phyloP scores from a whole-genome alignment of 129 eudicot genomes.

The Flaveria linearis region DNA sequence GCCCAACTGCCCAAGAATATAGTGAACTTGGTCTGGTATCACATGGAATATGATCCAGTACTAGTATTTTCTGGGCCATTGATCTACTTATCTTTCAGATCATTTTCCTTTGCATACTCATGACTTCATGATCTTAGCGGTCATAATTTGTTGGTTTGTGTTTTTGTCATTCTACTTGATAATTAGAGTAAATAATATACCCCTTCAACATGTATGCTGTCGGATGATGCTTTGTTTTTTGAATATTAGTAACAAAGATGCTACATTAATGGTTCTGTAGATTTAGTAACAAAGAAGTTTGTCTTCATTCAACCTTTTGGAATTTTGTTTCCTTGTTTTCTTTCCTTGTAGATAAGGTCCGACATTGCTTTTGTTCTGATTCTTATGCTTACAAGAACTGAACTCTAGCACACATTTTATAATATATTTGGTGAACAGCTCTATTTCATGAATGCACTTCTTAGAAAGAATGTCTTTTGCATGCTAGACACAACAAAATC shows the following conservation, averaged over 20 bases:
- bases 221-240: background rate
- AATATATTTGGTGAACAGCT: background rate
- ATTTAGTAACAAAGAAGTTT: slow-evolving; percentile 16
- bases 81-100: background rate
- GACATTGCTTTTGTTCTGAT: slow-evolving; percentile 6
- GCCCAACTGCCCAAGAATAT: slow-evolving; percentile 2
- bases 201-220: slow-evolving; percentile 7
- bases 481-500: background rate
- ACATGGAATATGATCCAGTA: background rate
- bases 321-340: background rate
- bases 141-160: background rate
- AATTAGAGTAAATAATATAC: background rate
- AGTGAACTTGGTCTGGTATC: background rate
- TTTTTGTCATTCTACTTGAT: slow-evolving; percentile 1
- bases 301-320: slow-evolving; percentile 17
- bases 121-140: background rate
- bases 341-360: slow-evolving; percentile 2
- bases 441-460: background rate
- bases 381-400: background rate
- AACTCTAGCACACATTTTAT: background rate
- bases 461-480: background rate
- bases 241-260: background rate
- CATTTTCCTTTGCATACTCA: no score
- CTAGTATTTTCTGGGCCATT: no score
- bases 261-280: background rate